Evolutionary conservation across 352 stramenopile genomes (phyloP), one percentile per base, ranked within the genome.

Genomic region (Pythium brachiatum): DNA sequence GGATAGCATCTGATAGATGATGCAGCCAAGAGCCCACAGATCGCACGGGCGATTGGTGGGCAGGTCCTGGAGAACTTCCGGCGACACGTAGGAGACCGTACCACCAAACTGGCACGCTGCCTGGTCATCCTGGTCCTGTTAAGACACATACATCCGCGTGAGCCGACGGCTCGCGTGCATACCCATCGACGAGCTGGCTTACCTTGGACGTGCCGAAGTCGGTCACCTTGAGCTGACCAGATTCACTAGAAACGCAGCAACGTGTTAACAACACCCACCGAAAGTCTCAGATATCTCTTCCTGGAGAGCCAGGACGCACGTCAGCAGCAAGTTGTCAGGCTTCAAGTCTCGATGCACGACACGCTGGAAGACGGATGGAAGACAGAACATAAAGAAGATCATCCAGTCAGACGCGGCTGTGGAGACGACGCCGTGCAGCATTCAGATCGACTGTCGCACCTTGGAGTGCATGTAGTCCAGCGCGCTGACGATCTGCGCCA

Each of bases 331-430:
- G 58, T 97, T 97, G 57, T 97, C 90, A 12, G 90, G 90, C 62
- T 97, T 97, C 58, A 99, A 97, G 76, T 99, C 97, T 39, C 97
- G 73, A 66, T 99, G 97, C 47, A 99, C 95, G 34, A 99, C 79
- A 68, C 92, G 83, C 74, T 98, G 72, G 18, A 34, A 5, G n/a
- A 8, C 2, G 16, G 36, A 44, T 15, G 46, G 48, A 29, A 23
- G 18, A 20, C n/a, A 38, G 21, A 36, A 73, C 25, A 57, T 68
- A 15, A 16, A 6, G 15, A 32, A 41, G 29, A 34, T 20, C 21
- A 34, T 23, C 7, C 18, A 43, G 41, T 48, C 18, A 48, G n/a
- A 9, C 18, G 15, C 20, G 20, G 15, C 11, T 7, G 20, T 48
- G 7, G n/a, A 27, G 20, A 27, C 41, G 8, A 21, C 41, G 41